Evolutionary conservation across 2,329 filamentous ascomycete genomes (phyloP).

Genomic region (Colletotrichum horii): DNA sequence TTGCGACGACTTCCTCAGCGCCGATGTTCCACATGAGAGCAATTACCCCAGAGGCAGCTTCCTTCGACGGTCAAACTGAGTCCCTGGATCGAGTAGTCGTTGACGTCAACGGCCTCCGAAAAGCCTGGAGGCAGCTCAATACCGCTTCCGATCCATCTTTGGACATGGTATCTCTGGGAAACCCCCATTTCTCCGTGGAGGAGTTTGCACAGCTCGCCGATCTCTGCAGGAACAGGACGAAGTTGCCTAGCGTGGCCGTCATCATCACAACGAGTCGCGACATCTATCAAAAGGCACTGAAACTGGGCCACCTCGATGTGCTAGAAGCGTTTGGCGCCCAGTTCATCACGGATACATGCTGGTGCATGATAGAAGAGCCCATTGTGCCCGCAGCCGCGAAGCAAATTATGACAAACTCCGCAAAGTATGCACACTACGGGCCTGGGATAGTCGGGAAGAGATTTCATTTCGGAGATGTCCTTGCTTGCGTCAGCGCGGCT

Average conservation of each 20-base stretch:
- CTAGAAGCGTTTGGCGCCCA: conserved; percentile 41
- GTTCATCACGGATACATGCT: conserved; percentile 40
- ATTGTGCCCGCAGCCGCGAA: conserved; percentile 31
- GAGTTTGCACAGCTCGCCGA: conserved; percentile 38
- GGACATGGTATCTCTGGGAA: conserved; percentile 46
- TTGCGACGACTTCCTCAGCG: conserved; percentile 44
- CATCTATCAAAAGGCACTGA: not conserved
- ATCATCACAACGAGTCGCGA: conserved; percentile 20
- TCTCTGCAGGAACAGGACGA: conserved; percentile 32
- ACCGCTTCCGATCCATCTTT: conserved; percentile 22
- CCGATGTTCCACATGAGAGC: conserved; percentile 50
- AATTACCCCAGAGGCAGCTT: conserved; percentile 40
- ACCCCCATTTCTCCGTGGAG: conserved; percentile 46
- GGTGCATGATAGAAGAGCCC: conserved; percentile 50
- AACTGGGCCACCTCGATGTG: conserved; percentile 31
- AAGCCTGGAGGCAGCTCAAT: not conserved
- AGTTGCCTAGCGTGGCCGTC: conserved; percentile 15
- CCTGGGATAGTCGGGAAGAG: conserved; percentile 26
- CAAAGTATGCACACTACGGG: conserved; percentile 51
- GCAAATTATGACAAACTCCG: conserved; percentile 49
- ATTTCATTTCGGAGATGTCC: conserved; percentile 30
- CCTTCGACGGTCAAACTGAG: not conserved
- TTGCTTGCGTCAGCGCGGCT: conserved; percentile 27
- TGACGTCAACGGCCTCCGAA: not conserved
- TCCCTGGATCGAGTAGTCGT: not conserved